phyloP scores from a whole-genome alignment of 257 asterid species.

The Gynochthodes officinalis region DNA sequence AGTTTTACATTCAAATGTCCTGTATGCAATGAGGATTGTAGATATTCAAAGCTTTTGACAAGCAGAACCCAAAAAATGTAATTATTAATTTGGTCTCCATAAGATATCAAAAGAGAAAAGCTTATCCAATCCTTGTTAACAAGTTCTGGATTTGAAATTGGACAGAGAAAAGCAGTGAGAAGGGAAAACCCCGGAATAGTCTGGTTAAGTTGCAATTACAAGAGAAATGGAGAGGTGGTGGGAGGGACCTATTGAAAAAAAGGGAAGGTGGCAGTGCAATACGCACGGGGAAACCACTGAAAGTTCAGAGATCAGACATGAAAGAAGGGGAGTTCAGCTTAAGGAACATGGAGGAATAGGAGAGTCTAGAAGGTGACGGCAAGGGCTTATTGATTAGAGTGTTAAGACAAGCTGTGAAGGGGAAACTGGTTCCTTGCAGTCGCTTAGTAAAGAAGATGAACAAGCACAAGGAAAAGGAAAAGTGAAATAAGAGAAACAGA shows the following conservation, averaged over 20 bases:
- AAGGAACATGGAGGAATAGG: not conserved
- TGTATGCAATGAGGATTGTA: not conserved
- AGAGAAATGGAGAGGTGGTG: not conserved
- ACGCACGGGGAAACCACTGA: not conserved
- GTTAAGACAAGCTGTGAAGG: not conserved
- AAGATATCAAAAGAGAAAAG: not conserved
- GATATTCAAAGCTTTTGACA: not conserved
- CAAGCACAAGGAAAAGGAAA: not conserved
- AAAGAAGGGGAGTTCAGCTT: too few relatives aligned
- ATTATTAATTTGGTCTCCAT: not conserved
- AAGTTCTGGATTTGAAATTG: not conserved
- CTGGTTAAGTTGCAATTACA: not conserved
- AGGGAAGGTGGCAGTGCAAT: not conserved
- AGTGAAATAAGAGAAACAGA: not conserved
- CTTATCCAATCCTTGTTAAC: not conserved
- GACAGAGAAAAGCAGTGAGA: not conserved
- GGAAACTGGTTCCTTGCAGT: too few relatives aligned
- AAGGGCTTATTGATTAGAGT: not conserved
- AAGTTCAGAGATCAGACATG: not conserved
- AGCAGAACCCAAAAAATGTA: not conserved
- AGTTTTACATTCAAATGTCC: not conserved
- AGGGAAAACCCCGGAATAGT: not conserved
- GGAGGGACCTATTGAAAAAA: not conserved
- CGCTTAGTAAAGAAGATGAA: too few relatives aligned
- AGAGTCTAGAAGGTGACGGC: not conserved